Base-by-base conservation (phyloP, 495 filamentous ascomycete species). In the Copromyces sp. region DNA sequence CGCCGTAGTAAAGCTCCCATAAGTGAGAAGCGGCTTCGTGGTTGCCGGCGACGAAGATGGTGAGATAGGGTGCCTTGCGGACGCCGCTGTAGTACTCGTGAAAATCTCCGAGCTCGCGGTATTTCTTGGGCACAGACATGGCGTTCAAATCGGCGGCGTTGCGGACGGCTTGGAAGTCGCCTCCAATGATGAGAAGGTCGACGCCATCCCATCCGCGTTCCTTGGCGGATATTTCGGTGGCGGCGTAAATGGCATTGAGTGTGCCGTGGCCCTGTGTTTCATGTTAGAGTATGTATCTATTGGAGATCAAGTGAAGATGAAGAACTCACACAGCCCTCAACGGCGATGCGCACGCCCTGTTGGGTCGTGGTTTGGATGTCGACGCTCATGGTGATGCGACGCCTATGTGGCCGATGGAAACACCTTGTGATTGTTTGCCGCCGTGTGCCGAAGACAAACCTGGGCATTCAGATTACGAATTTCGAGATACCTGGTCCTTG, bases 1-100 rank as follows among this genome's bases (percentile, higher is more conserved):
- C 95, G 47, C 95, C 95, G 79, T 98, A 97, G 83, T 93, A 96
- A 3, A 99, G 87, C 78, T 99, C 95, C 83, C 87, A 94, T 0
- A 97, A 80, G 78, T 98, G 86, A 40, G 91, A 93, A 73, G 91
- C 90, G 0, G 95, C 94, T 80, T 99, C 95, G 74, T 99, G 95
- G 78, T 99, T 99, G 9, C 95, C 95, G 44, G 90, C 94, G 69
- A 97, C 88, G 80, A 98, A 98, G 71, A 98, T 83, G 20, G 96
- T 99, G 37, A 95, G 83, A 75, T 92, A 96, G 0, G 96, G 95
- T 0, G 96, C 95, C 53, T 77, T 86, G 17, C 89, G 87, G 14
- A 82, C 76, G 16, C 95, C 95, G 71, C 88, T 92, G 82, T 99
- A 99, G 82, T 98, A 99, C 69, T 92, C 89, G 74, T 94, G 90